Evolutionary conservation across 1,139 yeast genomes (phyloP).

Genomic region (Candida gigantensis): DNA sequence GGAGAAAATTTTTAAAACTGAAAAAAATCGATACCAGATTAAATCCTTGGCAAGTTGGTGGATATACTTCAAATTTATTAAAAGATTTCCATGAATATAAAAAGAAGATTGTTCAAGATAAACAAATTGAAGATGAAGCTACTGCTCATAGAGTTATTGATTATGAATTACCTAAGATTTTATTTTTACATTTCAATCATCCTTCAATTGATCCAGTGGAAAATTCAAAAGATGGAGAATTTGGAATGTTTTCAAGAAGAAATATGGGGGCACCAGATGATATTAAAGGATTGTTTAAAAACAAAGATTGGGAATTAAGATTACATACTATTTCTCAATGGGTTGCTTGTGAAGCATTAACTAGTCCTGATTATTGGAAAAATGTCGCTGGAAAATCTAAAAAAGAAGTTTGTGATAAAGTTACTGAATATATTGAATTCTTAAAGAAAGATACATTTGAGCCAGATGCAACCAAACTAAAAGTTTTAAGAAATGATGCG

Average conservation of each 20-base stretch:
- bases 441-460: constrained; percentile 26
- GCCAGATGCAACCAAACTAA: constrained; percentile 6
- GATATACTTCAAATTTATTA: constrained; percentile 24
- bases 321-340: constrained; percentile 37
- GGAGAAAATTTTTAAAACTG: constrained; percentile 28
- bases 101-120: constrained; percentile 13
- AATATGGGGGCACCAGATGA: constrained; percentile 23
- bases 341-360: constrained; percentile 36
- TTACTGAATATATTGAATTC: constrained; percentile 27
- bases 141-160: constrained; percentile 12
- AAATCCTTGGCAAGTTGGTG: constrained; percentile 32
- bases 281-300: constrained; percentile 16
- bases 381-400: constrained; percentile 22
- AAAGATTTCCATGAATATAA: constrained; percentile 22
- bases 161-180: constrained; percentile 25
- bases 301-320: constrained; percentile 24
- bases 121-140: constrained; percentile 14
- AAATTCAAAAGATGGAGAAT: constrained; percentile 21
- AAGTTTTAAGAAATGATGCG: background rate
- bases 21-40: constrained; percentile 29
- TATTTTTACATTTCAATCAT: constrained; percentile 45
- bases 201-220: constrained; percentile 41
- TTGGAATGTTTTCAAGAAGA: constrained; percentile 20
- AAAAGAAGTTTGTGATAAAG: constrained; percentile 25
- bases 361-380: constrained; percentile 25